phyloP scores from a whole-genome alignment of 2,329 filamentous ascomycete species.

The Talaromyces sp. region DNA sequence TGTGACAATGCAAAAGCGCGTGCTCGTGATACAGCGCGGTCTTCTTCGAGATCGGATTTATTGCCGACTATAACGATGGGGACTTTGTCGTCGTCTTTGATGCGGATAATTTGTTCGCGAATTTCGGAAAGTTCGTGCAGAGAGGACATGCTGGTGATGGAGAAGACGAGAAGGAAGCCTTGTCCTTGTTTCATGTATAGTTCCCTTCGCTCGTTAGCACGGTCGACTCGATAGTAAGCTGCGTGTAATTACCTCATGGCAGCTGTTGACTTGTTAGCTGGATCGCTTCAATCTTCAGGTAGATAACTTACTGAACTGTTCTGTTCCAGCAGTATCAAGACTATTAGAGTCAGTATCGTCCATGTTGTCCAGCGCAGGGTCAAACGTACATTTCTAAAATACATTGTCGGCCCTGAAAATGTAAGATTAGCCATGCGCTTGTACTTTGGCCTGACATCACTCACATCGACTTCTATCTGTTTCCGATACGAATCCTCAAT shows the following conservation, averaged over 20 bases:
- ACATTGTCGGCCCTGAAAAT: slow-evolving; percentile 73
- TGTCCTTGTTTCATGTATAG: slow-evolving; percentile 92
- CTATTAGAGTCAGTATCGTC: slow-evolving; percentile 40
- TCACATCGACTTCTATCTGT: slow-evolving; percentile 84
- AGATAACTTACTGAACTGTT: slow-evolving; percentile 77
- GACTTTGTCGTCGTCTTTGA: slow-evolving; percentile 81
- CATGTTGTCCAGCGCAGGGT: slow-evolving; percentile 12
- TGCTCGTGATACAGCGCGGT: slow-evolving; percentile 71
- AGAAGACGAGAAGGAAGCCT: slow-evolving; percentile 88
- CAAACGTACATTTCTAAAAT: slow-evolving; percentile 76
- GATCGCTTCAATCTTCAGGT: neutral
- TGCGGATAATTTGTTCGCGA: slow-evolving; percentile 83
- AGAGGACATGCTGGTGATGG: slow-evolving; percentile 81
- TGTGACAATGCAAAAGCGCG: slow-evolving; percentile 83
- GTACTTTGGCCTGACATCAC: slow-evolving; percentile 35
- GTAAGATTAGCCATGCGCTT: slow-evolving; percentile 29
- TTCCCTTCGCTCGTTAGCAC: slow-evolving; percentile 52
- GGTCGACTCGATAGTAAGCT: neutral
- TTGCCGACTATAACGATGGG: slow-evolving; percentile 90
- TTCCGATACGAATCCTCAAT: slow-evolving; percentile 87
- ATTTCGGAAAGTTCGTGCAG: slow-evolving; percentile 75
- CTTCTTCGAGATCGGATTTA: slow-evolving; percentile 85
- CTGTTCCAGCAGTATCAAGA: slow-evolving; percentile 84
- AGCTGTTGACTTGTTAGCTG: slow-evolving; percentile 36
- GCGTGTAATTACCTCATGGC: slow-evolving; percentile 53